Evolutionary conservation across 805 yeast genomes (phyloP), one percentile per base, ranked within the genome.

Genomic region (Wickerhamiella occidentalis): DNA sequence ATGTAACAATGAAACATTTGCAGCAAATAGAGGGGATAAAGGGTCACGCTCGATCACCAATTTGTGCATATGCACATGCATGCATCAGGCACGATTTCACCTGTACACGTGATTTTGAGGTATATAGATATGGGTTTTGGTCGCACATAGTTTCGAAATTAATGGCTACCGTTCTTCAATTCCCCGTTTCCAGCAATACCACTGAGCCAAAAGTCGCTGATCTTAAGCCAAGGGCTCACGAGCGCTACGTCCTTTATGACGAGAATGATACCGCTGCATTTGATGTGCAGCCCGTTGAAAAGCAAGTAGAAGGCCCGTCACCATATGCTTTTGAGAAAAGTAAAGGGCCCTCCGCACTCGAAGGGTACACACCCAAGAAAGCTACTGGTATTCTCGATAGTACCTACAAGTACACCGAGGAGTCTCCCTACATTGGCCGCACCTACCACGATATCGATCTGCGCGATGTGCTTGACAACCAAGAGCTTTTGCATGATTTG

Each of bases 401-500:
- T 18, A 46, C 45, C 35, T 46, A 51, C 48, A 43, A 42, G 41
- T 47, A 26, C 43, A 47, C 51, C 36, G 53, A 51, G 43, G 50
- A 47, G 22, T 26, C 43, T 28, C 48, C 48, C 12, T n/a, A 28
- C 17, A 26, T 45, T 26, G 48, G 48, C 36, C 42, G 43, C 21
- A 37, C 43, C 6, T 37, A 37, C 17, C 52, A 54, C 15, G 56
- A 55, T 21, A 58, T 59, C n/a, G 56, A 58, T 23, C 52, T 62
- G 23, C 36, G 51, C 11, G 65, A 62, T 7, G 47, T 62, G 29
- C 48, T 28, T 28, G 45, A 29, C 37, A 40, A 43, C 11, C 48
- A 47, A 17, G 48, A 36, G 22, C 57, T 58, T 18, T 49, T 61
- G 15, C 54, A 72, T 52, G 77, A 73, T 52, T 62, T 73, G 52